Evolutionary conservation across 2,329 filamentous ascomycete species (phyloP).

Genomic region (Sporothrix dimorphospora): DNA sequence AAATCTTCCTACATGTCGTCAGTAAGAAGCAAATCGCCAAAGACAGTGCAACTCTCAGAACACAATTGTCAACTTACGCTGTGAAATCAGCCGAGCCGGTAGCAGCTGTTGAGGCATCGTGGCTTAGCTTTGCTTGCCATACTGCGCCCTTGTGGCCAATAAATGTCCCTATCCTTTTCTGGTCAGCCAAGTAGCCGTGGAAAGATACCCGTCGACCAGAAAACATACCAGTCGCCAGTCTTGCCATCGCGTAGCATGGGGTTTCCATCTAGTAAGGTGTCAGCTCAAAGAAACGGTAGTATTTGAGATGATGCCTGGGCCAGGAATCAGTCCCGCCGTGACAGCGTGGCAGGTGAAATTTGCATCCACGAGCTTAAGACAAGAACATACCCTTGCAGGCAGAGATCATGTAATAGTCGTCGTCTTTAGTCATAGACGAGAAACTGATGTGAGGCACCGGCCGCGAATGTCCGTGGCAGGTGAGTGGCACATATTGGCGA

Average conservation of each 20-base stretch:
- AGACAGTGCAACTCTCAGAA: no score
- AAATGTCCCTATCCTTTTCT: constrained; percentile 94
- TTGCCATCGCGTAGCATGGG: constrained; percentile 97
- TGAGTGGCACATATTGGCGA: constrained; percentile 78
- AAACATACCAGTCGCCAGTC: constrained; percentile 82
- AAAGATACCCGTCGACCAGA: neutral
- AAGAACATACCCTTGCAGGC: constrained; percentile 75
- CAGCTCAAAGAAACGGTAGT: constrained; percentile 23
- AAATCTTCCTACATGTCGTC: constrained; percentile 71
- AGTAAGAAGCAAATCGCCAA: neutral
- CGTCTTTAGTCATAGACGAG: constrained; percentile 79
- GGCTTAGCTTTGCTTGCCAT: constrained; percentile 90
- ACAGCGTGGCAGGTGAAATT: neutral
- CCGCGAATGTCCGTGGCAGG: constrained; percentile 91
- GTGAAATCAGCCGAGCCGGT: constrained; percentile 97
- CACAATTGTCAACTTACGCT: constrained; percentile 60
- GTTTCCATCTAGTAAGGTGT: constrained; percentile 73
- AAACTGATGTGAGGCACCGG: constrained; percentile 92
- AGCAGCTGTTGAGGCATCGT: constrained; percentile 83
- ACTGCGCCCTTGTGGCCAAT: constrained; percentile 98
- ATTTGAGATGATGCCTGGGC: constrained; percentile 29
- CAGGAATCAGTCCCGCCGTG: neutral
- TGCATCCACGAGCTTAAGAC: neutral
- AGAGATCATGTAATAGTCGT: constrained; percentile 88
- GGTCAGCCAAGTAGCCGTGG: constrained; percentile 45